These are phyloP conservation scores for Magnaporthiopsis poae DNA, from an alignment of 2,329 filamentous ascomycete species.

Conservation along the genomic window DNA sequence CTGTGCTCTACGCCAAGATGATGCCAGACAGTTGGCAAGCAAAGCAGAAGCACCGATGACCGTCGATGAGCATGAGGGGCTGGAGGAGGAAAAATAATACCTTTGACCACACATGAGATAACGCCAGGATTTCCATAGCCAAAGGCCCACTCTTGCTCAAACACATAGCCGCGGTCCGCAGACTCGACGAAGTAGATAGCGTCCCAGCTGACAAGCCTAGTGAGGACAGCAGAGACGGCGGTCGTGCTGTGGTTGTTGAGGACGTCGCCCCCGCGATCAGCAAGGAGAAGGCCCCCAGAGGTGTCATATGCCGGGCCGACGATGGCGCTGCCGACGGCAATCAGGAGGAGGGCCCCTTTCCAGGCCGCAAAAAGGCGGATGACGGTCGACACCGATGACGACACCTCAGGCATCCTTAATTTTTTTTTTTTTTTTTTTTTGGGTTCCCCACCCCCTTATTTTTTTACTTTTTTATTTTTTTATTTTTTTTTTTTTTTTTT, in stretches of 20 bases:
- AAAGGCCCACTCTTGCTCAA: slow-evolving; percentile 83
- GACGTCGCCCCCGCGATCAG: slow-evolving; percentile 20
- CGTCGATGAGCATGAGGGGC: neutral
- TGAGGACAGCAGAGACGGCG: slow-evolving; percentile 27
- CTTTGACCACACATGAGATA: slow-evolving; percentile 27
- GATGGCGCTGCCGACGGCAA: slow-evolving; percentile 42
- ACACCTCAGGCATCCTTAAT: slow-evolving; percentile 1
- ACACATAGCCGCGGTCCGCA: slow-evolving; percentile 54
- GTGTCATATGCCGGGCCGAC: slow-evolving; percentile 65
- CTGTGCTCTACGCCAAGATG: neutral
- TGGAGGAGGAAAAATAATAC: slow-evolving; percentile 14
- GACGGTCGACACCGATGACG: slow-evolving; percentile 19
- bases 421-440: neutral
- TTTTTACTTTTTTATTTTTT: neutral
- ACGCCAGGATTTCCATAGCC: slow-evolving; percentile 39
- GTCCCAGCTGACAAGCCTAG: slow-evolving; percentile 67
- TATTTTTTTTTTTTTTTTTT: neutral
- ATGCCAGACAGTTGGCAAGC: neutral
- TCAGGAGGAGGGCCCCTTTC: slow-evolving; percentile 56
- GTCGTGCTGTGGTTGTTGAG: slow-evolving; percentile 15
- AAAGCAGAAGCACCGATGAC: neutral
- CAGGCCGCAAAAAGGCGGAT: slow-evolving; percentile 46
- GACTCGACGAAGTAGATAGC: slow-evolving; percentile 63
- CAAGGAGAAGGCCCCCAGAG: slow-evolving; percentile 48
- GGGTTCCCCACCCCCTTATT: neutral